Conservation (phyloP, 106 monocot species). For the Platanthera zijinensis region DNA sequence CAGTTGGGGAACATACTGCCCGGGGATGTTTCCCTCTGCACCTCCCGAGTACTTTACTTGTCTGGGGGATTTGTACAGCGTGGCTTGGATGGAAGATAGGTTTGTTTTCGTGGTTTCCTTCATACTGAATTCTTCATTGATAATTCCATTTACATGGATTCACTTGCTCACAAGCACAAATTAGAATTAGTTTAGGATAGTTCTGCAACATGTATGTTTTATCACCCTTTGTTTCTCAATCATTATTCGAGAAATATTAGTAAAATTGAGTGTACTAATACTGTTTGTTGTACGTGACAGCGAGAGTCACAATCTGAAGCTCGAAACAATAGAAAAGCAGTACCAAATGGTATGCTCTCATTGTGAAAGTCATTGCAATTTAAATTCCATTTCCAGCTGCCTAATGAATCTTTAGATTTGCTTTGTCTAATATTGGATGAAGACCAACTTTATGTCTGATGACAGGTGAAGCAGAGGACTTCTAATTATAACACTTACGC, state of each 20-base stretch:
- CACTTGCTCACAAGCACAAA: background rate
- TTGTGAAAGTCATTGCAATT: background rate
- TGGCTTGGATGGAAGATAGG: slow-evolving; percentile 94
- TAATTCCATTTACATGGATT: too few species aligned
- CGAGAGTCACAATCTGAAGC: slow-evolving; percentile 58
- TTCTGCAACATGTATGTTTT: background rate
- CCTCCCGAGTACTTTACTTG: slow-evolving; percentile 59
- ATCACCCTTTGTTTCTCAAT: background rate
- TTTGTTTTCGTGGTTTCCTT: slow-evolving; percentile 4
- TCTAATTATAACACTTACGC: slow-evolving; percentile 18
- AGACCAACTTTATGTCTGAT: background rate
- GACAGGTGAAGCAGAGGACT: slow-evolving; percentile 48
- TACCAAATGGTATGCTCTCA: slow-evolving; percentile 36
- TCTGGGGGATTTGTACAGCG: slow-evolving; percentile 74
- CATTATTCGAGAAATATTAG: background rate
- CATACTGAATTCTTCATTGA: background rate
- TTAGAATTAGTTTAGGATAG: background rate
- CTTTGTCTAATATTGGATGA: background rate
- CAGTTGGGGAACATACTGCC: slow-evolving; percentile 85
- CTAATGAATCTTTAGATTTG: background rate
- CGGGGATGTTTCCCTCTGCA: slow-evolving; percentile 38
- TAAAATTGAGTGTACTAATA: background rate
- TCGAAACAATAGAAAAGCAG: slow-evolving; percentile 59
- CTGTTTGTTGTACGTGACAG: slow-evolving; percentile 14
- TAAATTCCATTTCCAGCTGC: background rate